These are phyloP conservation scores for Triticum turgidum DNA, from an alignment of 176 grass and related monocot genomes.

Conservation along the genomic window DNA sequence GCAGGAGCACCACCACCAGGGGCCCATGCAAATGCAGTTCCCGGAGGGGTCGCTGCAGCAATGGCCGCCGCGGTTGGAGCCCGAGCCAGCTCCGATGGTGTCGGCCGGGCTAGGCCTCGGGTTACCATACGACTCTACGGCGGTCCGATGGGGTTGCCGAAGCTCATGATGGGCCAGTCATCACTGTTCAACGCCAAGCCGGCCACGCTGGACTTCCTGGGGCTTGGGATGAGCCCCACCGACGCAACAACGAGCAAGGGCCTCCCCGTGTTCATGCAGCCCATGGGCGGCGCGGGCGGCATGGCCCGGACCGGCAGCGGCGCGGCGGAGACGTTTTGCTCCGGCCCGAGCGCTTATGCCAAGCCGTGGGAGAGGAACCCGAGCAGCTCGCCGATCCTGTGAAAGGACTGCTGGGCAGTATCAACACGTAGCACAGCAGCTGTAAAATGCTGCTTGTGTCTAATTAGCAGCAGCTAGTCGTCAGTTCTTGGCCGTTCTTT, in stretches of 20 bases:
- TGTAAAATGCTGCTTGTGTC: too few species aligned
- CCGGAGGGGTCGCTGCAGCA: slow-evolving; percentile 35
- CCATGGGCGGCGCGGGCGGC: too few species aligned
- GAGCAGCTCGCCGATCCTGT: too few species aligned
- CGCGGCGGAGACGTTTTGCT: too few species aligned
- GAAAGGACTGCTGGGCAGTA: too few species aligned
- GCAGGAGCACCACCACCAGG: slow-evolving; percentile 23
- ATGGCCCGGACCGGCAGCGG: too few species aligned
- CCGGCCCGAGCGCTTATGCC: too few species aligned
- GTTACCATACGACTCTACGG: slow-evolving; percentile 49
- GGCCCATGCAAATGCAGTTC: slow-evolving; percentile 22
- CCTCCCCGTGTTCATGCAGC: too few species aligned
- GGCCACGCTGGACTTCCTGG: slow-evolving; percentile 80
- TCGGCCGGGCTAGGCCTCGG: slow-evolving; percentile 78
- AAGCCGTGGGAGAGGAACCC: too few species aligned
- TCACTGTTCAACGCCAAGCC: slow-evolving; percentile 67
- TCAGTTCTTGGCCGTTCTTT: too few species aligned
- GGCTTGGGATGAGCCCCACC: slow-evolving; percentile 65
- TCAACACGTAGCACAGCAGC: too few species aligned
- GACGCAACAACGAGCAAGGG: slow-evolving; percentile 17
- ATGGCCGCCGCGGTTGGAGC: slow-evolving; percentile 57
- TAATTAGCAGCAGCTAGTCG: too few species aligned
- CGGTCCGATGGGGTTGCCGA: slow-evolving; percentile 37
- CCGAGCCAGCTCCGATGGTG: slow-evolving; percentile 44
- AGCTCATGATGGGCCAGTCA: slow-evolving; percentile 75